These are phyloP conservation scores for Nevesoporus exiguus DNA, from an alignment of 768 basidiomycete species.

Conservation along the genomic window DNA sequence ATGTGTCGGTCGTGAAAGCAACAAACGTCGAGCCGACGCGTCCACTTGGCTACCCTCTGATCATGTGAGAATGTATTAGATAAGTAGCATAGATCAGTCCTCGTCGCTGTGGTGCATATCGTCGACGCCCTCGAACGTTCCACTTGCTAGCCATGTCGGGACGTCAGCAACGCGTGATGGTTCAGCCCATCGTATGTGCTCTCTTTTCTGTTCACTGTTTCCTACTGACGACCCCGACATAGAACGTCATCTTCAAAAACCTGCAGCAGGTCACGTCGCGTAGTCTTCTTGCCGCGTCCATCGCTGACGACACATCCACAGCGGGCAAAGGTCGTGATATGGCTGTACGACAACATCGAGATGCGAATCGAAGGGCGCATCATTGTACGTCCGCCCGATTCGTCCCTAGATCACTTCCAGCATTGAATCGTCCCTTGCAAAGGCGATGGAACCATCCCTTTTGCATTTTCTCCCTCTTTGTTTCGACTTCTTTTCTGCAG, in stretches of 20 bases:
- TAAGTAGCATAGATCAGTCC: conserved; percentile 11
- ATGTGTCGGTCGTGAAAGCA: conserved; percentile 23
- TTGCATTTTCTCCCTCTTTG: conserved; percentile 2
- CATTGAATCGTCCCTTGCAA: conserved; percentile 40
- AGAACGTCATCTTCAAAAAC: conserved; percentile 99
- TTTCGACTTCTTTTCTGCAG: neutral
- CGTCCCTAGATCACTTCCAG: conserved; percentile 27
- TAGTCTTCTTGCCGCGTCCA: conserved; percentile 2
- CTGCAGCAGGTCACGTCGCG: conserved; percentile 66
- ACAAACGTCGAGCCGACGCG: conserved; percentile 14
- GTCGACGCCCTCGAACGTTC: conserved; percentile 3
- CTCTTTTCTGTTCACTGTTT: neutral
- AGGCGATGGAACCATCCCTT: conserved; percentile 30
- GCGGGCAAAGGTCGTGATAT: conserved; percentile 85
- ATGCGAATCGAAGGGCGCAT: conserved; percentile 96
- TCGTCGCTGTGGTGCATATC: conserved; percentile 6
- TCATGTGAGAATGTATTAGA: conserved; percentile 22
- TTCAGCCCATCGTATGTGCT: conserved; percentile 91
- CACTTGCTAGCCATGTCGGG: conserved; percentile 67
- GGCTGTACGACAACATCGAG: conserved; percentile 96
- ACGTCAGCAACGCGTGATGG: conserved; percentile 96
- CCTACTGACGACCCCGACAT: conserved; percentile 6
- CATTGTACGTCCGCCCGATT: conserved; percentile 62
- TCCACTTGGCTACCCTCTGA: conserved; percentile 6
- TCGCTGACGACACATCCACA: conserved; percentile 32